Evolutionary conservation across 306 rosid genomes (phyloP).

Genomic region (Coriaria nepalensis): DNA sequence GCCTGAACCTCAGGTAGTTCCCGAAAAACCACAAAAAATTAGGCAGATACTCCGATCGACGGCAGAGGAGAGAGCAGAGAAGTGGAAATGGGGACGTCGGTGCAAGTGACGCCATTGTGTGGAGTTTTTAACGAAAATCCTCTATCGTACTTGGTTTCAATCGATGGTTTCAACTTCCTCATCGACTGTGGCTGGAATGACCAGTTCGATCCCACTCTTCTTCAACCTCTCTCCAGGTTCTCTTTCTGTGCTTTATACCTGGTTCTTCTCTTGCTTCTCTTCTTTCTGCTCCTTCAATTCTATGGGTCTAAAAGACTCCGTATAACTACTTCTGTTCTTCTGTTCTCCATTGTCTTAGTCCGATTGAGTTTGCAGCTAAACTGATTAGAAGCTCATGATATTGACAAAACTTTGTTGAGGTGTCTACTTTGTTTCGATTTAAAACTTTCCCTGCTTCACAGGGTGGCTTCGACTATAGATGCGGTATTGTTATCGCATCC

Average conservation of each 20-base stretch:
- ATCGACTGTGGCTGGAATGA: constrained; percentile 96
- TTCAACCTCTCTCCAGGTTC: constrained; percentile 78
- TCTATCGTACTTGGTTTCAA: constrained; percentile 72
- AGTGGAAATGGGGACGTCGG: constrained; percentile 74
- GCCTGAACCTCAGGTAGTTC: too few relatives aligned
- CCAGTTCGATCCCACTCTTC: constrained; percentile 79
- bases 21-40: too few relatives aligned
- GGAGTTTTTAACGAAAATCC: constrained; percentile 95
- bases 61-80: background rate
- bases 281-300: background rate
- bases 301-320: background rate
- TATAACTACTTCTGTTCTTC: too few relatives aligned
- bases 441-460: constrained; percentile 15
- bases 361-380: too few relatives aligned
- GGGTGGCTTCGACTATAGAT: constrained; percentile 73
- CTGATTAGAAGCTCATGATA: too few relatives aligned
- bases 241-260: too few relatives aligned
- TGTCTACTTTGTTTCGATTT: background rate
- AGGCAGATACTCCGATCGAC: too few relatives aligned
- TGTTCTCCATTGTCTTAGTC: too few relatives aligned
- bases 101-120: constrained; percentile 71
- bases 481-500: constrained; percentile 80
- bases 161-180: constrained; percentile 80
- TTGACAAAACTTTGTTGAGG: too few relatives aligned
- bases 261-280: constrained; percentile 5